Percentiles rank a stretch among this genome's conserved stretches.
phyloP scores from a whole-genome alignment of 169 alveolate species.

The Sarcocystis neurona region DNA sequence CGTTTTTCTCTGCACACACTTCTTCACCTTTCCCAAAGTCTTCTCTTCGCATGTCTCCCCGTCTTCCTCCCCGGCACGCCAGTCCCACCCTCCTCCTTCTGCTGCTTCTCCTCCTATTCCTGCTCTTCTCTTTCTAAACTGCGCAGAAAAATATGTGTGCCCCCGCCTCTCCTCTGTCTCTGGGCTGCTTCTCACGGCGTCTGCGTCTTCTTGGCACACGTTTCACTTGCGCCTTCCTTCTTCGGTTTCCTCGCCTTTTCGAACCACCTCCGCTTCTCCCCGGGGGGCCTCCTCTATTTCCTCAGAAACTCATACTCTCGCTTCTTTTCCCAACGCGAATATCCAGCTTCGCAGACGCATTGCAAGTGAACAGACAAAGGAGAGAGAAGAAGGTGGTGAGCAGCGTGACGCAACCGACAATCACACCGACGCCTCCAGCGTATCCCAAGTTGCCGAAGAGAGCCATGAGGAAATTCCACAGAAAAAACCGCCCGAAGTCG shows the following conservation, averaged over 20 bases:
- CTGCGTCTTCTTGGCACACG: too few relatives aligned
- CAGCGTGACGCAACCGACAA: constrained; percentile 60
- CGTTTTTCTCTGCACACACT: background rate
- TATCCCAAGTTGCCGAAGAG: constrained; percentile 62
- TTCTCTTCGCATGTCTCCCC: background rate
- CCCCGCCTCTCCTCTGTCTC: background rate
- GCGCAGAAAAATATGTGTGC: background rate
- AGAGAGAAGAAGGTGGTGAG: constrained; percentile 54
- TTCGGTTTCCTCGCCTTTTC: too few relatives aligned
- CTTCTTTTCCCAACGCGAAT: constrained; percentile 27
- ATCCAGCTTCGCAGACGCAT: constrained; percentile 52
- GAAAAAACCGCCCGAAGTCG: constrained; percentile 54
- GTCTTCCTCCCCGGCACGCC: background rate
- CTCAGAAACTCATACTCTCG: constrained; percentile 27
- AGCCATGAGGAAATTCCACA: constrained; percentile 62
- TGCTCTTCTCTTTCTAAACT: background rate
- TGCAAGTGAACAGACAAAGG: constrained; percentile 48
- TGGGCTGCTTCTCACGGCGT: background rate
- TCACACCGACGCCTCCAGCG: constrained; percentile 61
- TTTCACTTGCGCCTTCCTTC: too few relatives aligned
- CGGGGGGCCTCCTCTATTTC: too few relatives aligned
- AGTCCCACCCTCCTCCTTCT: background rate
- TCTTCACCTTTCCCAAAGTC: background rate
- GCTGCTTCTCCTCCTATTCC: background rate
- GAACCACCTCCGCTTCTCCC: too few relatives aligned